Percentiles rank a stretch among this genome's conserved stretches.
Conservation (phyloP, 306 rosid species). For the Cucurbita argyrosperma region DNA sequence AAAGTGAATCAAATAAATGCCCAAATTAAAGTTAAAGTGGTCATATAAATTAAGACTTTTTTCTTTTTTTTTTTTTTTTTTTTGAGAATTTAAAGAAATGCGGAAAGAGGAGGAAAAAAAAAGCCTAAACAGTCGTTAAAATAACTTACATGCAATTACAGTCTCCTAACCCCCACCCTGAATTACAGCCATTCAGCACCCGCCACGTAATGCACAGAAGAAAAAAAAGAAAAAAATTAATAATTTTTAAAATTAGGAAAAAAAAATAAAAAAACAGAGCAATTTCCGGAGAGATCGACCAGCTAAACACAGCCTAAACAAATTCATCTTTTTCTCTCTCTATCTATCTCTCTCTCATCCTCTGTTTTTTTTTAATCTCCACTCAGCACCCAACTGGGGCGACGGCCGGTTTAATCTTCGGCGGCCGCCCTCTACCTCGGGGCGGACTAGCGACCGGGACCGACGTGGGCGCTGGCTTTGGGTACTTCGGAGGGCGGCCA, state of each 20-base stretch:
- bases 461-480: slow-evolving; percentile 10
- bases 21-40: not conserved
- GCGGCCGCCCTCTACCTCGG: slow-evolving; percentile 47
- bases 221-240: not conserved
- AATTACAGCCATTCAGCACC: slow-evolving; percentile 8
- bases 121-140: not conserved
- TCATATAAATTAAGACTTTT: not conserved
- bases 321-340: not conserved
- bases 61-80: not conserved
- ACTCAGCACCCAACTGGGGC: slow-evolving; percentile 32
- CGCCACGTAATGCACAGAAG: slow-evolving; percentile 1
- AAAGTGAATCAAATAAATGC: not conserved
- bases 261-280: not conserved
- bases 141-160: slow-evolving; percentile 9
- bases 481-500: slow-evolving; percentile 45
- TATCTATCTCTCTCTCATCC: not conserved
- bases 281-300: not conserved
- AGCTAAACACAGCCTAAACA: not conserved
- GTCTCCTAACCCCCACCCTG: slow-evolving; percentile 2
- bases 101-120: not conserved
- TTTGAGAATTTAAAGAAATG: not conserved
- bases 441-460: slow-evolving; percentile 14
- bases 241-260: not conserved
- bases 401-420: slow-evolving; percentile 36
- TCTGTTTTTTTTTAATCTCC: not conserved